A percentile compares a stretch with the other conserved stretches of the same genome.
Evolutionary conservation across 768 basidiomycete species (phyloP).

Genomic region (Rhodotorula diobovata): DNA sequence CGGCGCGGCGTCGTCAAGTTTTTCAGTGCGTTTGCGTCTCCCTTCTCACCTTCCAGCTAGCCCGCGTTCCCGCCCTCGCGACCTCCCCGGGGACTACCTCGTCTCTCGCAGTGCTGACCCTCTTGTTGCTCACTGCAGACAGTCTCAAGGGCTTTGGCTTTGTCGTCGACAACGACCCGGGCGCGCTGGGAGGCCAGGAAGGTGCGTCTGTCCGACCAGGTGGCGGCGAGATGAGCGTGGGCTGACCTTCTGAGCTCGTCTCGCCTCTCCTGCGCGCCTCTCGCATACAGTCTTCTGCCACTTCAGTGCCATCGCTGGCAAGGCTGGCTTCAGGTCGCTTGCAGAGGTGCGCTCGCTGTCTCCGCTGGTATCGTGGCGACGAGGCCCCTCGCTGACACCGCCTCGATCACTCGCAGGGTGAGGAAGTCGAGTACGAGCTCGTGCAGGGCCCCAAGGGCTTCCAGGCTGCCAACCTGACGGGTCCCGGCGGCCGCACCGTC

Average conservation of each 20-base stretch:
- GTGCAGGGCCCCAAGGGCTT: constrained; percentile 43
- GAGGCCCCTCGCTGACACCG: background rate
- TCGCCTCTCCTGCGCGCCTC: too few relatives aligned
- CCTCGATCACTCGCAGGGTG: constrained; percentile 10
- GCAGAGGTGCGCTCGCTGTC: constrained; percentile 37
- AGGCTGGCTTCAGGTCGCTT: constrained; percentile 42
- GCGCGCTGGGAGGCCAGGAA: constrained; percentile 43
- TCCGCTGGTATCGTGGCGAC: background rate
- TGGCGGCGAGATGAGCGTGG: background rate
- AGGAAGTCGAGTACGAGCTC: constrained; percentile 44
- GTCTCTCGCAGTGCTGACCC: background rate
- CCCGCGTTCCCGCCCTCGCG: too few relatives aligned
- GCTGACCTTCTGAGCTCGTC: background rate
- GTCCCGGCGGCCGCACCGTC: constrained; percentile 39
- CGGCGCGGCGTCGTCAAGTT: constrained; percentile 37
- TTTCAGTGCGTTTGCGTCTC: constrained; percentile 17
- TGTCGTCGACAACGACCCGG: constrained; percentile 42
- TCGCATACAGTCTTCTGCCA: constrained; percentile 42
- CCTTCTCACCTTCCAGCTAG: too few relatives aligned
- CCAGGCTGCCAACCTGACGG: constrained; percentile 42
- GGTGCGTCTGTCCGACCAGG: constrained; percentile 22
- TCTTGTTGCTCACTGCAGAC: background rate
- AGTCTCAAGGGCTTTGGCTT: constrained; percentile 43
- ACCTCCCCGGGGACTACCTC: too few relatives aligned
- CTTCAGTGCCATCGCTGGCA: constrained; percentile 42